A percentile compares a stretch with the other conserved stretches of the same genome.
phyloP scores from a whole-genome alignment of 805 yeast species.

The Diddensiella santjacobensis region DNA sequence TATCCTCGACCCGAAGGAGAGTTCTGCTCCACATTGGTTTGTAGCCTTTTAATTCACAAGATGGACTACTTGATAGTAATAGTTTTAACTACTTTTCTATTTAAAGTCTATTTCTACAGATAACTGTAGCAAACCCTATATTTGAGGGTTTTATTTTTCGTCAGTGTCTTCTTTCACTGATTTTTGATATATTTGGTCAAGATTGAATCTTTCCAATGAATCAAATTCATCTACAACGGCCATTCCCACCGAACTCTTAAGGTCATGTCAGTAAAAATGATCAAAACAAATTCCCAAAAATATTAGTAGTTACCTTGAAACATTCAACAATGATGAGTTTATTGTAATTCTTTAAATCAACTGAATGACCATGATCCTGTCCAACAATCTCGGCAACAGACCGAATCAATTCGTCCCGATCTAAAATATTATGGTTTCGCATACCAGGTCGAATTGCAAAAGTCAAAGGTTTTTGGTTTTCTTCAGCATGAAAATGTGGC shows the following conservation, averaged over 20 bases:
- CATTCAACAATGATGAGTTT: conserved; percentile 80
- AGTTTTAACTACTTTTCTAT: no score
- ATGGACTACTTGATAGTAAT: no score
- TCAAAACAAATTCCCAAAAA: background rate
- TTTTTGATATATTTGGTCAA: conserved; percentile 59
- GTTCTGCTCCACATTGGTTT: no score
- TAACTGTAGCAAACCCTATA: no score
- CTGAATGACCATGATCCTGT: conserved; percentile 62
- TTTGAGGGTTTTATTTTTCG: no score
- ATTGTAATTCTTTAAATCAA: conserved; percentile 77
- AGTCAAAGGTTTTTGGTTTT: conserved; percentile 35
- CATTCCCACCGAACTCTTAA: conserved; percentile 70
- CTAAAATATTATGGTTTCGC: conserved; percentile 72
- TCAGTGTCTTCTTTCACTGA: no score
- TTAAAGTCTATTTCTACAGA: no score
- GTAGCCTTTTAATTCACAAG: no score
- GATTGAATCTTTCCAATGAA: conserved; percentile 62
- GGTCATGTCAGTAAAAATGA: background rate
- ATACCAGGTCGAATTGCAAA: conserved; percentile 81
- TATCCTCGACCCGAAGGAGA: no score
- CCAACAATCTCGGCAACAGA: conserved; percentile 72
- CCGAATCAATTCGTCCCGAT: conserved; percentile 68
- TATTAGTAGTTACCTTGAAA: conserved; percentile 46
- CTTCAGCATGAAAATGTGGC: conserved; percentile 60
- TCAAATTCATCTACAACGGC: conserved; percentile 70